phyloP scores from a whole-genome alignment of 164 flowering plant genomes.

The Pachysandra terminalis region DNA sequence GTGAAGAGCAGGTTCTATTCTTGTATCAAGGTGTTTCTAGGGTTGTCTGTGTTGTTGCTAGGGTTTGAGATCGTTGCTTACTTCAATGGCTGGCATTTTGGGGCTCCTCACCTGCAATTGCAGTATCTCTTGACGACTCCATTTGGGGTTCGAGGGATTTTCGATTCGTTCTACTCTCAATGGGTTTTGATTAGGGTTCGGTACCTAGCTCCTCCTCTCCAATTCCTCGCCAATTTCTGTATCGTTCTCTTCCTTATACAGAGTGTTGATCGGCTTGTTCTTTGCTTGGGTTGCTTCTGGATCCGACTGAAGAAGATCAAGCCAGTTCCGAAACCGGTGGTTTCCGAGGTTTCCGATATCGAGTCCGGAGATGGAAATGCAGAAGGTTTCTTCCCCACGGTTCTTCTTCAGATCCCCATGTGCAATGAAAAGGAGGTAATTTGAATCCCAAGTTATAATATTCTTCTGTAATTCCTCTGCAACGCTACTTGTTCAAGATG shows the following conservation, averaged over 20 bases:
- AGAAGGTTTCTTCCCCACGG: slow-evolving; percentile 55
- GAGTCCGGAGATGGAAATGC: slow-evolving; percentile 47
- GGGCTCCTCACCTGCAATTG: slow-evolving; percentile 31
- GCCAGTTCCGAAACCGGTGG: slow-evolving; percentile 36
- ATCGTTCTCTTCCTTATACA: slow-evolving; percentile 59
- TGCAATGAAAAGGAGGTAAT: slow-evolving; percentile 76
- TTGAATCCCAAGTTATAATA: background rate
- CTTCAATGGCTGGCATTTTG: slow-evolving; percentile 59
- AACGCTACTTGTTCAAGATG: background rate
- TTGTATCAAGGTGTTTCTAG: slow-evolving; percentile 45
- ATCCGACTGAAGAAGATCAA: slow-evolving; percentile 54
- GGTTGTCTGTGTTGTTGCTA: slow-evolving; percentile 47
- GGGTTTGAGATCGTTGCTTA: slow-evolving; percentile 58
- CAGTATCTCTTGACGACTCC: slow-evolving; percentile 28
- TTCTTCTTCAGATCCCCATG: slow-evolving; percentile 80
- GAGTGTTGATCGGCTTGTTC: slow-evolving; percentile 58
- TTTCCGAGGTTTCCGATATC: slow-evolving; percentile 32
- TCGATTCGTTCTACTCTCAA: slow-evolving; percentile 42
- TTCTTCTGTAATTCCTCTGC: background rate
- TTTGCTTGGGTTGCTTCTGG: slow-evolving; percentile 75
- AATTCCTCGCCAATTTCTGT: slow-evolving; percentile 55
- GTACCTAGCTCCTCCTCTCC: slow-evolving; percentile 73
- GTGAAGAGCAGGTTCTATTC: slow-evolving; percentile 36
- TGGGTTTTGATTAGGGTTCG: slow-evolving; percentile 67
- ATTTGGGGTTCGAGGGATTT: slow-evolving; percentile 32